Base-by-base conservation (phyloP, 768 basidiomycete species). In the Mrakia frigida region DNA sequence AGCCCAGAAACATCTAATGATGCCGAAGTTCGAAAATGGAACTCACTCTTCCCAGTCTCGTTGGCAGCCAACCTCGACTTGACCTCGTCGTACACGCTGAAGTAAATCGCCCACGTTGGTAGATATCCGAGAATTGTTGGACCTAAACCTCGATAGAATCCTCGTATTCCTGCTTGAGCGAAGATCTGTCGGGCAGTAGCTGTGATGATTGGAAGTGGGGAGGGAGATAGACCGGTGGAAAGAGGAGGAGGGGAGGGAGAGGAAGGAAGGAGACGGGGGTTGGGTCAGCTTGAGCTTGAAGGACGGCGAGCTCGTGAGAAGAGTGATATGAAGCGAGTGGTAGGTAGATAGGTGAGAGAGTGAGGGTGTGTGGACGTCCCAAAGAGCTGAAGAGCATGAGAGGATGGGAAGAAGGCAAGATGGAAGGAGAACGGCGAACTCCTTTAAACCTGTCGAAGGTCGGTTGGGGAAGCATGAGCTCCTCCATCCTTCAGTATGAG, bases 51-150 rank as follows among this genome's bases (percentile, higher is more conserved):
- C 28, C 41, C 23, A 10, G 50, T 28, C 39, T 43, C 39, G 52
- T 23, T 52, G 9, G 71, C 79, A 82, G 88, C 92, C 82, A 93
- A 91, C 68, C 86, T 85, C 21, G 87, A 88, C 86, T 98, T 98
- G 84, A 98, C 92, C 77, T 91, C 89, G 85, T 99, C 97, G 84
- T 98, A 98, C 35, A 98, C 93, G 31, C 94, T 90, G 83, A 98
- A 98, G 83, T 98, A 98, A 80, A 98, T 98, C 35, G 94, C 97
- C 97, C 95, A 98, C 3, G 96, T 98, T 31, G 97, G 97, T 56
- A 98, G 88, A 85, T 99, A 98, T 21, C 97, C 97, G 11, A 95
- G 87, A 74, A 99, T 88, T 28, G 97, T 99, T 21, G 97, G 97
- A 28, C 96, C 95, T 28, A 99, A 87, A n/a, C 97, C 97, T 59